phyloP scores from a whole-genome alignment of 2,329 filamentous ascomycete species.

The Pestalotiopsis sp. region DNA sequence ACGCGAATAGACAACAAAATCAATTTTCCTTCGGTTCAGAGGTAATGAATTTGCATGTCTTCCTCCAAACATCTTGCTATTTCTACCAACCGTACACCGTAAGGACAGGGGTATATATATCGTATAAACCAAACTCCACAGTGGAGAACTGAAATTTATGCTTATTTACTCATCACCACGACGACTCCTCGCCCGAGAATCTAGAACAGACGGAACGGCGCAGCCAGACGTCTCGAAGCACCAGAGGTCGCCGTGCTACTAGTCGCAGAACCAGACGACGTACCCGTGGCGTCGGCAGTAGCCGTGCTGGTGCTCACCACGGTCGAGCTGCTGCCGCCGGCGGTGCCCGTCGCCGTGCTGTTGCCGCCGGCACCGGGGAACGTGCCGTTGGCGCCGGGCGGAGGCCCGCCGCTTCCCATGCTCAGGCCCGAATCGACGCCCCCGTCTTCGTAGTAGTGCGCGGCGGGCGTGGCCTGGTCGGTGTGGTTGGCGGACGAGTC shows the following conservation, averaged over 20 bases:
- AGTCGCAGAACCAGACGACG: not conserved
- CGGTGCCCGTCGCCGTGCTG: not conserved
- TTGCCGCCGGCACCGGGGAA: not conserved
- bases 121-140: not conserved
- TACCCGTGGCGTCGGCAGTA: not conserved
- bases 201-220: not conserved
- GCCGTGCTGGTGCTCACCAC: not conserved
- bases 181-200: not conserved
- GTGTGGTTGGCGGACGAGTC: constrained; percentile 6
- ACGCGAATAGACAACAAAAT: too few species aligned
- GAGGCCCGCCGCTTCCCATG: not conserved
- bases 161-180: not conserved
- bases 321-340: not conserved
- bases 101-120: not conserved
- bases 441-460: constrained; percentile 4
- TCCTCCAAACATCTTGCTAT: not conserved
- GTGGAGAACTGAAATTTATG: not conserved
- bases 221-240: not conserved
- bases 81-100: not conserved
- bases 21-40: too few species aligned
- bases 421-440: constrained; percentile 1
- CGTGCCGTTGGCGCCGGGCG: not conserved
- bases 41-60: too few species aligned
- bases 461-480: not conserved
- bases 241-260: not conserved